Base-by-base conservation (phyloP, 176 grass and related monocot species). In the Carex cristatella region DNA sequence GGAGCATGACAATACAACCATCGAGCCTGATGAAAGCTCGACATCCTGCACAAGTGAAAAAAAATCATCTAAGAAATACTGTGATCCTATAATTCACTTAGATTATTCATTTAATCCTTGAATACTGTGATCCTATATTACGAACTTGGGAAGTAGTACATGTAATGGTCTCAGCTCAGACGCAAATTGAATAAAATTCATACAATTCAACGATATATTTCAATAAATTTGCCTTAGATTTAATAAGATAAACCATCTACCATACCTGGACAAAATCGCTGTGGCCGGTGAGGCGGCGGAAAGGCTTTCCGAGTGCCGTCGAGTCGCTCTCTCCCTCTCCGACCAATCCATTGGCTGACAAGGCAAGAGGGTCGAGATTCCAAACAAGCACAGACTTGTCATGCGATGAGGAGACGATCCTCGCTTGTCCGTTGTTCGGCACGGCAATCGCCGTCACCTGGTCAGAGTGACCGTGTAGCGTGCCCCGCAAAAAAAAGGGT, bases 301-400 rank as follows among this genome's bases (percentile, higher is more conserved):
- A 88, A 7, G 92, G 92, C n/a, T 91, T 87, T 63, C 92, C 95
- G 82, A 93, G 94, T 38, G 90, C 85, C 14, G 78, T 28, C 32
- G 87, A 7, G 51, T 62, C 7, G 16, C 5, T 72, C 7, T 79
- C 69, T 9, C 81, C 74, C 74, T 78, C 74, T 55, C 11, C 74
- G 4, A 78, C 74, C 74, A 56, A 56, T 33, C 74, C 84, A 28
- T 38, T 42, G 40, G 86, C 75, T 5, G 79, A 28, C 9, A 74
- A 62, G 0, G 84, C 79, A 33, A 88, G 88, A 80, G 91, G 92
- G 61, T 81, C 88, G 33, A 98, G 95, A 72, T 92, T 79, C 95
- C 91, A 98, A 1, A 98, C 91, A 31, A 98, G 87, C 58, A 98
- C 9, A 32, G 95, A 94, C 92, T 98, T 98, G 88, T 98, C 95